Evolutionary conservation across 75 land plant species (phyloP).

Genomic region (Sequoiadendron giganteum): DNA sequence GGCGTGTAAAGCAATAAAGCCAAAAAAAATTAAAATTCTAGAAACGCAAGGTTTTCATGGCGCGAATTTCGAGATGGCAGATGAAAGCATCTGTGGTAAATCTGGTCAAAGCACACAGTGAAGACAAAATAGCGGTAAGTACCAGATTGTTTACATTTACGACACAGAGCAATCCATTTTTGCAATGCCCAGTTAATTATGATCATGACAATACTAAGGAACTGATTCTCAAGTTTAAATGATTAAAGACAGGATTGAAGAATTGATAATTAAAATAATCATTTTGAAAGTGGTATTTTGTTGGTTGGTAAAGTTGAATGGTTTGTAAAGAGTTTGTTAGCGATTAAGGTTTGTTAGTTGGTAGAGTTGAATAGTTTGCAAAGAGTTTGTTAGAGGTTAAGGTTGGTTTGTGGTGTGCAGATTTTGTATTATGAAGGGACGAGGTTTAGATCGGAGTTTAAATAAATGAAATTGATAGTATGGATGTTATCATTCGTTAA

Average conservation of each 20-base stretch:
- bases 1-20: neutral
- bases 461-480: too few species aligned
- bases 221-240: neutral
- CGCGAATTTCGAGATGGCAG: neutral
- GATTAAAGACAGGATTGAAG: neutral
- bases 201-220: neutral
- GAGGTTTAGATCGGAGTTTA: too few species aligned
- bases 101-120: neutral
- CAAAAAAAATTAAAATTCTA: neutral
- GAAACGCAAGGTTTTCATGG: neutral
- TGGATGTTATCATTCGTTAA: too few species aligned
- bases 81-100: neutral
- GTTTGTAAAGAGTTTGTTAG: too few species aligned
- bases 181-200: neutral
- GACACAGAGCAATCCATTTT: neutral
- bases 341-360: too few species aligned
- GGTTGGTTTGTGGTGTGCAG: neutral
- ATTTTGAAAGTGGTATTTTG: neutral
- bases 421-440: neutral
- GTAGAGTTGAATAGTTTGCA: too few species aligned
- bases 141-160: neutral
- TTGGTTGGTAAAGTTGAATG: too few species aligned
- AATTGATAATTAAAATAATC: neutral
- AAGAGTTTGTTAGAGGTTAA: too few species aligned
- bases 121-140: neutral